Evolutionary conservation across 1,284 basidiomycete species (phyloP), one percentile per base, ranked within the genome.

Genomic region (Vanrija sp.): DNA sequence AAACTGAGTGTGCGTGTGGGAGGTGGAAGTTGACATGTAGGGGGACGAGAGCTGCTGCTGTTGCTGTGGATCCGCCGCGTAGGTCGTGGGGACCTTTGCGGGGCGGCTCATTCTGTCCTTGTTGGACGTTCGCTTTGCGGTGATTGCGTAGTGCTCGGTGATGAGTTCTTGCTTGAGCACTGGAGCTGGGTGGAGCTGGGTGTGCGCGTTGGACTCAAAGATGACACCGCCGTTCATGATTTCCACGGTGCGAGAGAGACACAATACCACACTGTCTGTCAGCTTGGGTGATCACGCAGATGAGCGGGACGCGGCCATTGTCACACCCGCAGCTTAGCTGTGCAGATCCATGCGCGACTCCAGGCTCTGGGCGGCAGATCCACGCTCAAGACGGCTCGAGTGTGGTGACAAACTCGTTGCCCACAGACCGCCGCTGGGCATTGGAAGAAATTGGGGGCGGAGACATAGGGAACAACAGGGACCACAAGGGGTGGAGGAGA

Each of bases 131-230:
- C 57, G 60, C 43, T 59, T 62, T 5, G 57, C 60, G 25, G 54
- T 58, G 52, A 62, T 50, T 43, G 57, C 57, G 57, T 62, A 62
- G 54, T 62, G 60, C 54, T 62, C 60, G 26, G 60, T 62, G 54
- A 62, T 51, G 39, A 58, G 60, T 46, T 62, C 60, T 46, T 58
- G 57, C 54, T 62, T 62, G 50, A 62, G 60, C 49, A 46, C 54
- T 10, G 60, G 60, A 12, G 52, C 58, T 18, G 58, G 52, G 43
- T 54, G 53, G 21, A 57, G 50, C 46, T 49, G 54, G 19, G 51
- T 40, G 29, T 54, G 53, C 34, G 57, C 29, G 43, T 49, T 51
- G 18, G 58, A 49, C 57, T 62, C 57, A n/a, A 58, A 54, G 45
- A 62, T 47, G 46, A 62, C 54, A 42, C 60, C 60, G 45, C 60